Conservation (phyloP, 2,329 filamentous ascomycete species). For the Sclerotinia subarctica region DNA sequence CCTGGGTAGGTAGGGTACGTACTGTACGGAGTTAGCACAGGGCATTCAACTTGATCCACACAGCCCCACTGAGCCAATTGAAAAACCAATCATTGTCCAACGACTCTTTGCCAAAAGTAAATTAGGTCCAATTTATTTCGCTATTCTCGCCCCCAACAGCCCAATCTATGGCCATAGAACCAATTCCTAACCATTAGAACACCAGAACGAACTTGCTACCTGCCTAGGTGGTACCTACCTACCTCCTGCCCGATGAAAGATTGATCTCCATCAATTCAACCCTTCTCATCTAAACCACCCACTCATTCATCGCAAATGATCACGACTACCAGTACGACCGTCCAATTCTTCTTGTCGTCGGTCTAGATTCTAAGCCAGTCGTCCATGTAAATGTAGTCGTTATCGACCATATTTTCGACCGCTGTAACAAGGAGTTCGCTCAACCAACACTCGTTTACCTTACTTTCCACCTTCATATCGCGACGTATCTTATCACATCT, state of each 20-base stretch:
- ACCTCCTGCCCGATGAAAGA: too few relatives aligned
- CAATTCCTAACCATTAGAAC: not conserved
- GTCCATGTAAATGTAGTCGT: slow-evolving; percentile 17
- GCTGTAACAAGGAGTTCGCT: slow-evolving; percentile 28
- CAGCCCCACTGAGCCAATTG: not conserved
- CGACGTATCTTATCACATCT: not conserved
- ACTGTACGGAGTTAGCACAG: not conserved
- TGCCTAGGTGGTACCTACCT: too few relatives aligned
- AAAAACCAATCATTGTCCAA: not conserved
- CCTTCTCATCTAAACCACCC: slow-evolving; percentile 1
- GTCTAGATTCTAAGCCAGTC: slow-evolving; percentile 9
- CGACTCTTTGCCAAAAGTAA: not conserved
- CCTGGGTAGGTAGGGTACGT: too few relatives aligned
- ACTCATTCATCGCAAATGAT: slow-evolving; percentile 9
- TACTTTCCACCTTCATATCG: not conserved
- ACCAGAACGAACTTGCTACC: not conserved
- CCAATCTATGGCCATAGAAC: too few relatives aligned
- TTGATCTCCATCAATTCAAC: slow-evolving; percentile 13
- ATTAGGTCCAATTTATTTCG: slow-evolving; percentile 1
- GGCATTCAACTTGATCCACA: not conserved
- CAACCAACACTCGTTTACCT: slow-evolving; percentile 31
- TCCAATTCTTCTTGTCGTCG: slow-evolving; percentile 2
- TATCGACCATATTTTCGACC: not conserved
- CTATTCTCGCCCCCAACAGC: slow-evolving; percentile 11
- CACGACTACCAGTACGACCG: slow-evolving; percentile 5